Percentiles rank a stretch among this genome's conserved stretches.
Conservation (phyloP, 1,284 basidiomycete species). For the Microbotryum violaceum region DNA sequence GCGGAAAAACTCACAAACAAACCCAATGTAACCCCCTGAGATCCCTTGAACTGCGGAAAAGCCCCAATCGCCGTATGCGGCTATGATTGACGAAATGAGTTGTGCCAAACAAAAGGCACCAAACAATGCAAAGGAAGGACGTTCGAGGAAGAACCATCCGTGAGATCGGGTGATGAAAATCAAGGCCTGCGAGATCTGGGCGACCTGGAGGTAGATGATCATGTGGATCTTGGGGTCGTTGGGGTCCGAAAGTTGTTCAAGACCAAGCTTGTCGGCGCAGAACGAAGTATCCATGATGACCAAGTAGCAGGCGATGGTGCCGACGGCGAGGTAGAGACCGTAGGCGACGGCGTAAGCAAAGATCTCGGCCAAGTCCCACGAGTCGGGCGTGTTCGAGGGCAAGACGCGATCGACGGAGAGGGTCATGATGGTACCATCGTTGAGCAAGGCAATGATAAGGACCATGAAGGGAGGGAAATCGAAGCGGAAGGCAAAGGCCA, state of each 20-base stretch:
- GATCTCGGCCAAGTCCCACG: slow-evolving; percentile 93
- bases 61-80: slow-evolving; percentile 83
- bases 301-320: slow-evolving; percentile 72
- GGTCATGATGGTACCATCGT: slow-evolving; percentile 99
- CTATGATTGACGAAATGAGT: slow-evolving; percentile 89
- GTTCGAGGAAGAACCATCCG: slow-evolving; percentile 96
- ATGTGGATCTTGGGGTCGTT: slow-evolving; percentile 48
- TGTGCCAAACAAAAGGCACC: slow-evolving; percentile 86
- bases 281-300: slow-evolving; percentile 80
- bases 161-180: slow-evolving; percentile 53
- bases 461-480: slow-evolving; percentile 99
- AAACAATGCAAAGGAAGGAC: slow-evolving; percentile 82
- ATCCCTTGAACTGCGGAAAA: slow-evolving; percentile 64
- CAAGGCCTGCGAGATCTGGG: slow-evolving; percentile 94
- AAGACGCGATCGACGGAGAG: slow-evolving; percentile 89
- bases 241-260: slow-evolving; percentile 47
- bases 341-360: slow-evolving; percentile 93
- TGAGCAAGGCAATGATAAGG: slow-evolving; percentile 90
- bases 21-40: too few species aligned
- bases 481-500: slow-evolving; percentile 91
- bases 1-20: too few species aligned
- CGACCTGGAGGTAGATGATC: slow-evolving; percentile 57
- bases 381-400: slow-evolving; percentile 75
- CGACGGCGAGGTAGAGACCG: slow-evolving; percentile 82
- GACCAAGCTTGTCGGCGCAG: slow-evolving; percentile 82